Base-by-base conservation (phyloP, 768 basidiomycete species). In the Coprinopsis sp. region DNA sequence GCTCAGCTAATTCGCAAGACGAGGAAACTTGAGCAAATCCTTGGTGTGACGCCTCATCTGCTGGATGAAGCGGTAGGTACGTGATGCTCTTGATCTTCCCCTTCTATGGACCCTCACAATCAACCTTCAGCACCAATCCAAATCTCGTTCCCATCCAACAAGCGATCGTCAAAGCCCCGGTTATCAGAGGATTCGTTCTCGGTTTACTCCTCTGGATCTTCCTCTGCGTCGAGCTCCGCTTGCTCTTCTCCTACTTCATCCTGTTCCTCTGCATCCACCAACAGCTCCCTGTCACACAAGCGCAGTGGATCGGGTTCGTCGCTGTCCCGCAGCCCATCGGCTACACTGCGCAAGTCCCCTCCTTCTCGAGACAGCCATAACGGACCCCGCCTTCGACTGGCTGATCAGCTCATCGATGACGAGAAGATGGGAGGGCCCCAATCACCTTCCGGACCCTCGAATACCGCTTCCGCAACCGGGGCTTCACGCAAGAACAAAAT, bases 41-140 rank as follows among this genome's bases (percentile, higher is more conserved):
- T 84, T 10, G 82, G 82, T 11, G 66, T 71, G 16, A 75, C 79
- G 13, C 82, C 82, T n/a, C 78, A 74, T 47, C 64, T 82, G 25
- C 51, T 78, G 10, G 81, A 84, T 21, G 54, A 45, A 28, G 49
- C 48, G 58, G 66, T 66, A 40, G 16, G 58, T 55, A 29, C 28
- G 10, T 33, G 24, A 24, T 22, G 11, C 36, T 49, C 33, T 16
- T 6, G 21, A 19, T 21, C 37, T 33, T 27, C 28, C 33, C 39
- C 21, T 33, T 24, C 34, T 8, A 16, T 46, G 33, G 22, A 40
- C 23, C 48, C 36, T 39, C 33, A 45, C 29, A 29, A 21, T 36
- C 5, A 18, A 42, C 57, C 18, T 54, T 33, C 27, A 60, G 58
- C 37, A n/a, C 54, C 57, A 27, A 54, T 57, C 23, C 57, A 58